Conservation (phyloP, 2,329 filamentous ascomycete species). For the Aspergillus clavatus region DNA sequence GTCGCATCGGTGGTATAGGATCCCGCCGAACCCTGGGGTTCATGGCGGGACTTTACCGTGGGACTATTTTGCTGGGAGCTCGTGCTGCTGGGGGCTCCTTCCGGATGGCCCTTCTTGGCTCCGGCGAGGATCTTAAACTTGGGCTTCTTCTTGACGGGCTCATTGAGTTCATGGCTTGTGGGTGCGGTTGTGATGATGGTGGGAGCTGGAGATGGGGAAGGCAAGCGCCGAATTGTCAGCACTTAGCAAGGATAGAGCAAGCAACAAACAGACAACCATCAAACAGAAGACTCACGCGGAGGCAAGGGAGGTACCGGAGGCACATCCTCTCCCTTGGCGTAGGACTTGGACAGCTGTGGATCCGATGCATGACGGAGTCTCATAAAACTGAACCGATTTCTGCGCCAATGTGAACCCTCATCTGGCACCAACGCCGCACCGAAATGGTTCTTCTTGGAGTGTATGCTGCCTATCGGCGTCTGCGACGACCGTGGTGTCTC, state of each 20-base stretch:
- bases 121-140: constrained; percentile 39
- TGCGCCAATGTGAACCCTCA: constrained; percentile 25
- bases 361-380: constrained; percentile 90
- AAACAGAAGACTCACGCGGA: constrained; percentile 35
- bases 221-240: constrained; percentile 6
- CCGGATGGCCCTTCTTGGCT: constrained; percentile 31
- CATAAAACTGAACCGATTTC: constrained; percentile 61
- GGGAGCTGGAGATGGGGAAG: constrained; percentile 40
- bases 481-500: constrained; percentile 12
- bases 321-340: constrained; percentile 57
- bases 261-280: constrained; percentile 1
- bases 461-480: constrained; percentile 12
- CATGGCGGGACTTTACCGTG: constrained; percentile 17
- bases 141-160: constrained; percentile 36
- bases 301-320: constrained; percentile 38
- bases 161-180: constrained; percentile 58
- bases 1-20: constrained; percentile 26
- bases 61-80: constrained; percentile 5
- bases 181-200: constrained; percentile 89
- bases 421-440: constrained; percentile 13
- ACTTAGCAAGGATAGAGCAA: constrained; percentile 3
- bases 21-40: constrained; percentile 23
- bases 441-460: constrained; percentile 14
- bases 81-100: constrained; percentile 21
- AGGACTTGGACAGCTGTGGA: constrained; percentile 75